These are phyloP conservation scores for Pistacia vera DNA, from an alignment of 345 rosid species.

Conservation along the genomic window DNA sequence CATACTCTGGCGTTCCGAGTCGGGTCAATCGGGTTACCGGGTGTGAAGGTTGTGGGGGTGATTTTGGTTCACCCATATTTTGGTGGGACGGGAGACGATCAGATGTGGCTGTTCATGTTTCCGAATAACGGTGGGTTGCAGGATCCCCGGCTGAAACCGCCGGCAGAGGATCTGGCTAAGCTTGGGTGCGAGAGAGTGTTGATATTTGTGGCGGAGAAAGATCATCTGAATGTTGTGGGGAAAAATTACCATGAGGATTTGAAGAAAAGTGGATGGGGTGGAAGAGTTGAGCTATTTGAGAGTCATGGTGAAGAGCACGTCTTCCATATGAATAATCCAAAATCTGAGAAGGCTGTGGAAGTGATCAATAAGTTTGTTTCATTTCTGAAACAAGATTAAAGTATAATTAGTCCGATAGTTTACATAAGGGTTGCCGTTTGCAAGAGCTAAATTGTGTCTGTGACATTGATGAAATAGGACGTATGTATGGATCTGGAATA, in stretches of 20 bases:
- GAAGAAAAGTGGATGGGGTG: slow-evolving; percentile 34
- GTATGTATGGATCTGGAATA: too few species aligned
- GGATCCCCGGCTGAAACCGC: slow-evolving; percentile 44
- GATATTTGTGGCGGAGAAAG: slow-evolving; percentile 40
- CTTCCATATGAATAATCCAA: slow-evolving; percentile 28
- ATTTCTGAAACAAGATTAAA: slow-evolving; percentile 7
- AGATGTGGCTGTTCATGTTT: slow-evolving; percentile 46
- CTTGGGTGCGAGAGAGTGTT: slow-evolving; percentile 38
- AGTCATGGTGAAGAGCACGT: slow-evolving; percentile 27
- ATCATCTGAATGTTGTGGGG: slow-evolving; percentile 27
- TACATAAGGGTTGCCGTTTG: too few species aligned
- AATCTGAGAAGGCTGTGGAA: slow-evolving; percentile 22
- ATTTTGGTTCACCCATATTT: slow-evolving; percentile 49
- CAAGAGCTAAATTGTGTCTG: too few species aligned
- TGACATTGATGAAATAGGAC: too few species aligned
- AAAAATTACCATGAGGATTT: slow-evolving; percentile 25
- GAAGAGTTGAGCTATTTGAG: slow-evolving; percentile 29
- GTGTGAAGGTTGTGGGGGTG: slow-evolving; percentile 30
- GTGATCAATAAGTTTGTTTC: slow-evolving; percentile 23
- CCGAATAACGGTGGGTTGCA: slow-evolving; percentile 29
- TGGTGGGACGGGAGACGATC: slow-evolving; percentile 39
- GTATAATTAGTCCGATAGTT: neutral
- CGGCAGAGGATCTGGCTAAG: slow-evolving; percentile 27
- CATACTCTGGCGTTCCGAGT: slow-evolving; percentile 32
- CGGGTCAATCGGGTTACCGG: slow-evolving; percentile 24